These are phyloP conservation scores for Fusarium nanum DNA, from an alignment of 2,329 filamentous ascomycete species.

Conservation along the genomic window DNA sequence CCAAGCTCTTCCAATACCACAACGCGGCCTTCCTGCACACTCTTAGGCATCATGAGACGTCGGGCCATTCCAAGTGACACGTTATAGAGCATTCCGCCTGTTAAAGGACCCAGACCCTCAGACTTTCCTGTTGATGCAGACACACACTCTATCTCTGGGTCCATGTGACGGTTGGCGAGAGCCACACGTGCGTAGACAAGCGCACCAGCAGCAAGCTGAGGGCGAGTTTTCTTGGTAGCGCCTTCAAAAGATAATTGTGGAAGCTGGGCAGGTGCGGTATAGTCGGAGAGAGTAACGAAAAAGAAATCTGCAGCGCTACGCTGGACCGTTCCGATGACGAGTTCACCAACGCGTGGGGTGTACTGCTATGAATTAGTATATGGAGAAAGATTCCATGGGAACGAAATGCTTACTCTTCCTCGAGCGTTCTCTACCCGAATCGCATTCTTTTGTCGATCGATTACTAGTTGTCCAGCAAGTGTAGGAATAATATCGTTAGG, in stretches of 20 bases:
- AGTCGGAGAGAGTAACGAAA: constrained; percentile 79
- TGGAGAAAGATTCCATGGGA: not conserved
- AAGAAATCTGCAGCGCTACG: constrained; percentile 81
- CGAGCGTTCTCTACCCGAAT: constrained; percentile 80
- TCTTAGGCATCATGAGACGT: constrained; percentile 75
- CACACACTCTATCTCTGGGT: constrained; percentile 91
- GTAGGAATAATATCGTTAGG: constrained; percentile 78
- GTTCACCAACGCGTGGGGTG: constrained; percentile 80
- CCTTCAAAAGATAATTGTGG: constrained; percentile 93
- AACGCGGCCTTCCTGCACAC: constrained; percentile 71
- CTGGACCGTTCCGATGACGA: constrained; percentile 88
- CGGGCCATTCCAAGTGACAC: constrained; percentile 86
- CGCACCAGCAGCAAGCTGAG: constrained; percentile 77
- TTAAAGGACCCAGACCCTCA: constrained; percentile 86
- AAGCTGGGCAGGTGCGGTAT: constrained; percentile 74
- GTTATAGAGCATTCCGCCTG: constrained; percentile 86
- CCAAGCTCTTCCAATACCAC: constrained; percentile 84
- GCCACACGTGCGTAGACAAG: constrained; percentile 90
- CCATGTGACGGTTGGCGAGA: constrained; percentile 82
- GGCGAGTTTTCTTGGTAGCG: constrained; percentile 91
- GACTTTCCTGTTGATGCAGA: constrained; percentile 87
- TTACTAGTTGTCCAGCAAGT: constrained; percentile 73
- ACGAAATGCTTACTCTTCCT: constrained; percentile 67
- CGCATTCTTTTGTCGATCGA: constrained; percentile 78
- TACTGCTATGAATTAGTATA: constrained; percentile 66